phyloP scores from a whole-genome alignment of 2,329 filamentous ascomycete species.

The Colletotrichum sp. region DNA sequence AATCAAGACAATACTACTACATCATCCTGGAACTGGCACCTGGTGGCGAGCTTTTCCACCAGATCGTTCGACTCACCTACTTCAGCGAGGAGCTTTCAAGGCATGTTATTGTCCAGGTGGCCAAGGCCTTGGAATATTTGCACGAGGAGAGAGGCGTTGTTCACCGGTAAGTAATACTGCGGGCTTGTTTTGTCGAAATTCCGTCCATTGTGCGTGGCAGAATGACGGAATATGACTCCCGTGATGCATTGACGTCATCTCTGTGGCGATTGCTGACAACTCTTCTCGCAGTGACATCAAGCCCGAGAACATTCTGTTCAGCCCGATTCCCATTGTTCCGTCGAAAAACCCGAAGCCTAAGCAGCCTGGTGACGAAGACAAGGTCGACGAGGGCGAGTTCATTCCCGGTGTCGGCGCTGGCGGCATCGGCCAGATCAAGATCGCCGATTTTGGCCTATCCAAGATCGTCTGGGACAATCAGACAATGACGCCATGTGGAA shows the following conservation, averaged over 20 bases:
- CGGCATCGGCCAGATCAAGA: slow-evolving; percentile 94
- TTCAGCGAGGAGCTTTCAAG: slow-evolving; percentile 96
- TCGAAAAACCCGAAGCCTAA: slow-evolving; percentile 81
- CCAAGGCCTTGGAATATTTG: slow-evolving; percentile 90
- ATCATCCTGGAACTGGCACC: slow-evolving; percentile 95
- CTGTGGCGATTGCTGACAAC: neutral
- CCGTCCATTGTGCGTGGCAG: rapidly evolving
- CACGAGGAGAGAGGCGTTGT: slow-evolving; percentile 96
- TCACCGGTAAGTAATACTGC: slow-evolving; percentile 76
- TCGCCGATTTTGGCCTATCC: slow-evolving; percentile 96
- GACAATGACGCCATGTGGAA: slow-evolving; percentile 99
- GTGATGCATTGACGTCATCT: slow-evolving; percentile 33
- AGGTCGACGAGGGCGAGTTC: slow-evolving; percentile 96
- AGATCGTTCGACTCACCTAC: slow-evolving; percentile 97
- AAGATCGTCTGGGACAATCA: slow-evolving; percentile 98
- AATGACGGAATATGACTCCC: neutral
- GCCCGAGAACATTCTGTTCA: slow-evolving; percentile 95
- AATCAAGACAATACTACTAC: slow-evolving; percentile 95
- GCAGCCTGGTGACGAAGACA: slow-evolving; percentile 92
- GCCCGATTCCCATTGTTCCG: slow-evolving; percentile 81
- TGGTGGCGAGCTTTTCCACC: slow-evolving; percentile 96
- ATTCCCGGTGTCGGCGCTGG: slow-evolving; percentile 80
- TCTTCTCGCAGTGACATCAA: slow-evolving; percentile 81
- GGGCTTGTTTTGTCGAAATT: neutral
- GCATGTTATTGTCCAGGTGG: slow-evolving; percentile 94